phyloP scores from a whole-genome alignment of 23 red algal genomes.

The Gracilaria caudata region DNA sequence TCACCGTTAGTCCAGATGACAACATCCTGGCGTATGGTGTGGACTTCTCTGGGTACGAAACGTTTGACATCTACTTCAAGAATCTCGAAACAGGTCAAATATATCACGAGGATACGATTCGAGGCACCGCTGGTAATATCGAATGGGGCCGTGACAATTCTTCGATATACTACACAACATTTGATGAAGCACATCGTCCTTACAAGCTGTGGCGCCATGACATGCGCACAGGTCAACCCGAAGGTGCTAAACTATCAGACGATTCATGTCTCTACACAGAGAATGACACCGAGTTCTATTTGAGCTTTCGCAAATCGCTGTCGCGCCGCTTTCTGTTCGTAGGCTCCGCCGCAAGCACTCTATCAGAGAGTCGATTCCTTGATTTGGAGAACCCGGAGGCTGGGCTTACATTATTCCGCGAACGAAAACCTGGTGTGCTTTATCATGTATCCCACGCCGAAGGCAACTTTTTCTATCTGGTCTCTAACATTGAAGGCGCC shows the following conservation, averaged over 20 bases:
- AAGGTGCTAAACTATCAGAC: conserved; percentile 3
- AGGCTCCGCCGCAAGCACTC: conserved; percentile 51
- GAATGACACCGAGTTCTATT: conserved; percentile 62
- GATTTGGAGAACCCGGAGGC: conserved; percentile 49
- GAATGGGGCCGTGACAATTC: conserved; percentile 74
- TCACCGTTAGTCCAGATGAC: conserved; percentile 58
- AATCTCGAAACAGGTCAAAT: conserved; percentile 55
- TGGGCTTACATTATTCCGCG: conserved; percentile 36
- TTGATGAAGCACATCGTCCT: conserved; percentile 77
- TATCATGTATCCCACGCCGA: conserved; percentile 59
- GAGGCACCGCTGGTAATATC: conserved; percentile 66
- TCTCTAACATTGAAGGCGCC: conserved; percentile 66
- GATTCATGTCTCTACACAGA: conserved; percentile 74
- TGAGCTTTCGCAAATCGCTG: conserved; percentile 48
- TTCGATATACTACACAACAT: conserved; percentile 67
- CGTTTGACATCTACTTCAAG: conserved; percentile 71
- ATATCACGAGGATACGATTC: conserved; percentile 38
- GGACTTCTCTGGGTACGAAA: conserved; percentile 80
- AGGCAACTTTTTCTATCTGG: conserved; percentile 37
- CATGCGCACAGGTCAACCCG: conserved; percentile 14
- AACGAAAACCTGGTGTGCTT: conserved; percentile 33
- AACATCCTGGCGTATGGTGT: conserved; percentile 70
- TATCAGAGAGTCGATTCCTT: conserved; percentile 69
- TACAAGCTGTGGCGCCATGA: conserved; percentile 76
- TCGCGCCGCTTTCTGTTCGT: conserved; percentile 75